phyloP scores from a whole-genome alignment of 495 filamentous ascomycete species.

The Opeltia flavorubescens region DNA sequence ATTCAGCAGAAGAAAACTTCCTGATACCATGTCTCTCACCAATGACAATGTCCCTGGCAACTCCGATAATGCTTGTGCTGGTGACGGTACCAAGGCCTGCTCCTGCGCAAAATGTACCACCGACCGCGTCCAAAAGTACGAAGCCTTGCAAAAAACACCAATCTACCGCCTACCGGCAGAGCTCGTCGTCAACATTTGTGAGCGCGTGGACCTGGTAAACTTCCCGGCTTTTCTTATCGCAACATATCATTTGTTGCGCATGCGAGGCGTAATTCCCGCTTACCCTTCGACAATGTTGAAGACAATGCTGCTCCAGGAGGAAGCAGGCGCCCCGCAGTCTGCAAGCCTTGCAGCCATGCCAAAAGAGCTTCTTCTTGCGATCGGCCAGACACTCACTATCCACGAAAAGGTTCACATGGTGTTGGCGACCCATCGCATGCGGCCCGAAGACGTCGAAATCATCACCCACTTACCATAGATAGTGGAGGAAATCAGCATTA shows the following conservation, averaged over 20 bases:
- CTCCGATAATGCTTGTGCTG: not conserved
- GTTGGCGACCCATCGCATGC: constrained; percentile 6
- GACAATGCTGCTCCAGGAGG: not conserved
- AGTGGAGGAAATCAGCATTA: not conserved
- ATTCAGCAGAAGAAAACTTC: not conserved
- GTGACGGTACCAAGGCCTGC: not conserved
- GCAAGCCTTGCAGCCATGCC: constrained; percentile 7
- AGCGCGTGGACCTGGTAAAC: constrained; percentile 20
- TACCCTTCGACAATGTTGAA: not conserved
- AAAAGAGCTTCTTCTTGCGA: constrained; percentile 12
- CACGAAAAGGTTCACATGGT: not conserved
- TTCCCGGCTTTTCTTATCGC: constrained; percentile 26
- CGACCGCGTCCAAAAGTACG: constrained; percentile 7
- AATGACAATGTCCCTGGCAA: not conserved
- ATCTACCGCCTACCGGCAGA: constrained; percentile 26
- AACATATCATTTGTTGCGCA: constrained; percentile 22
- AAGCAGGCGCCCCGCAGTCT: constrained; percentile 1
- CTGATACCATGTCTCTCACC: not conserved
- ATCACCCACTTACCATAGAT: constrained; percentile 4
- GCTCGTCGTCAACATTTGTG: constrained; percentile 25
- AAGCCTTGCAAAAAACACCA: constrained; percentile 10
- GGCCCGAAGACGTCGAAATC: constrained; percentile 14
- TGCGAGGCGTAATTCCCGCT: constrained; percentile 11
- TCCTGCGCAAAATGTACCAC: constrained; percentile 3
- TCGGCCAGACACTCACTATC: constrained; percentile 3